phyloP scores from a whole-genome alignment of 2,329 filamentous ascomycete species.

The Exophiala lecanii-corni region DNA sequence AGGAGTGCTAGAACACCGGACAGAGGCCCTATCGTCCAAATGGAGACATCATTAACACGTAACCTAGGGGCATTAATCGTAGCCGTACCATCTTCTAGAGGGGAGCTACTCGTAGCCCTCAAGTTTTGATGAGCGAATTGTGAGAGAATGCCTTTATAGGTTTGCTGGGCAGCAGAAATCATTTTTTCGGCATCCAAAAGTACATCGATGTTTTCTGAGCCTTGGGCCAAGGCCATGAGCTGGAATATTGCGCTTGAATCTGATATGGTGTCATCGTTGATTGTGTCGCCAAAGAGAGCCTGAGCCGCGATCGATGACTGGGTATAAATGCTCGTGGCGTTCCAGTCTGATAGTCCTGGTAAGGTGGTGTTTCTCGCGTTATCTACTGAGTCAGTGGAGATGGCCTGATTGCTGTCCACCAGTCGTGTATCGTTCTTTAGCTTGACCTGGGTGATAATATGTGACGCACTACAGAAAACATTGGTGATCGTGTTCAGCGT shows the following conservation, averaged over 20 bases:
- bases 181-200: constrained; percentile 21
- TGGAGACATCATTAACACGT: constrained; percentile 23
- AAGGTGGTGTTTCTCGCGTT: constrained; percentile 30
- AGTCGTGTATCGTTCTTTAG: constrained; percentile 23
- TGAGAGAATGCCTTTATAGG: constrained; percentile 23
- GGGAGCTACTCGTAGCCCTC: constrained; percentile 6
- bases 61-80: constrained; percentile 14
- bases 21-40: constrained; percentile 20
- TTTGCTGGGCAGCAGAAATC: constrained; percentile 18
- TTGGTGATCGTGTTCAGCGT: constrained; percentile 21
- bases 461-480: constrained; percentile 23
- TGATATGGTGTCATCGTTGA: constrained; percentile 11
- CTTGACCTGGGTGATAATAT: constrained; percentile 21
- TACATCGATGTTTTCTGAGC: constrained; percentile 12
- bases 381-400: constrained; percentile 20
- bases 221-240: constrained; percentile 21
- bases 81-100: constrained; percentile 12
- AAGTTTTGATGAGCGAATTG: constrained; percentile 23
- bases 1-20: constrained; percentile 19
- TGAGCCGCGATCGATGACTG: constrained; percentile 14
- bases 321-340: constrained; percentile 20
- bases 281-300: constrained; percentile 19
- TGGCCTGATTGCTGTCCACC: constrained; percentile 9
- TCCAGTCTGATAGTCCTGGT: constrained; percentile 23
- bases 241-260: constrained; percentile 20